Base-by-base conservation (phyloP, 805 yeast species). In the Wickerhamomyces bovis region DNA sequence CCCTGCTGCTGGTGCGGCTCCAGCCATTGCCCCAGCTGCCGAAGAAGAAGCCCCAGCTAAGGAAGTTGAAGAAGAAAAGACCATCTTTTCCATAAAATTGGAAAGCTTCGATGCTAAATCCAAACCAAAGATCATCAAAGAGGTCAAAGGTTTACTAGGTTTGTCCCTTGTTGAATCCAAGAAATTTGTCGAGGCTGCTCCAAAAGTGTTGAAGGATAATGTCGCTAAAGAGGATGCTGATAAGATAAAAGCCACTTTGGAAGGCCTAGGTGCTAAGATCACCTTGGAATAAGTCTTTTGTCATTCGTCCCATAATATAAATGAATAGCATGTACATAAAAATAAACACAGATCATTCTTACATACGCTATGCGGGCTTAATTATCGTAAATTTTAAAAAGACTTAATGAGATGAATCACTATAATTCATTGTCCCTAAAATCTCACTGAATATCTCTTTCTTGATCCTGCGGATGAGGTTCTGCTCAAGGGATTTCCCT, bases 171-270 rank as follows among this genome's bases (percentile, higher is more conserved):
- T 94, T 51, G 98, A 94, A 67, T 87, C 97, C 52, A 94, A 94
- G 82, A 94, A 94, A 74, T 87, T 94, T 56, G 99, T 94, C 48
- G 99, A 94, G 75, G 72, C 89, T 61, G 98, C 99, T 52, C 99
- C 99, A 59, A 94, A 94, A 77, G 75, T 86, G 41, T 76, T 94
- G 68, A 94, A 94, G 75, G 99, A 94, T 61, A 89, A 89, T 60
- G 89, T 94, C 51, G 84, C 95, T 52, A 94, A 94, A 77, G 99
- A 88, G 65, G 99, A 94, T 61, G 98, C 98, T 56, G 97, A 92
- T 62, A 89, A 90, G 78, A 85, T 94, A 66, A 92, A 94, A 76
- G 76, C 86, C 51, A 81, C 95, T 52, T 77, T 94, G 64, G 99
- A 94, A 74, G 94, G 81, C 45, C 78, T 92, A 60, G 99, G 99